phyloP scores from a whole-genome alignment of 768 basidiomycete genomes.

The Mycena chlorophos region DNA sequence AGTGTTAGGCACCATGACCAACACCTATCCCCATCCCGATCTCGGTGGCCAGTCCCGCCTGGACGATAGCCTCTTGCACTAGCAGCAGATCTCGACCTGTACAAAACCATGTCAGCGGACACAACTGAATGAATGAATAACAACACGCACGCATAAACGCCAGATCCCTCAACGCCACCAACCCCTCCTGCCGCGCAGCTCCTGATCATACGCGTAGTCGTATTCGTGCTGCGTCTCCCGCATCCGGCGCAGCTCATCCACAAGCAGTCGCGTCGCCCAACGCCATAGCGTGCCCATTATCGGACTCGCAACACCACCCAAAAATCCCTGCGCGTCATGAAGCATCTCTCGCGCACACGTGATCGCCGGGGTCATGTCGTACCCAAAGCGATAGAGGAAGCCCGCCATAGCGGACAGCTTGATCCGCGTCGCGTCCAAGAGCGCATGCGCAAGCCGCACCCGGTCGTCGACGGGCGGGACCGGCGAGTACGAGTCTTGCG shows the following conservation, averaged over 20 bases:
- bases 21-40: background rate
- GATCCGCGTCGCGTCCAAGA: constrained; percentile 51
- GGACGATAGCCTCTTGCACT: background rate
- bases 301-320: constrained; percentile 46
- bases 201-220: constrained; percentile 37
- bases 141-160: constrained; percentile 44
- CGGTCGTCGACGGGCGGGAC: constrained; percentile 35
- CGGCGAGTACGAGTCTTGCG: background rate
- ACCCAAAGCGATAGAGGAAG: constrained; percentile 38
- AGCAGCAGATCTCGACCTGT: background rate
- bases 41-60: background rate
- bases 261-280: constrained; percentile 46
- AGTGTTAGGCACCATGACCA: background rate
- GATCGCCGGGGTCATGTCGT: constrained; percentile 43
- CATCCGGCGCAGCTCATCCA: constrained; percentile 46
- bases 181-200: constrained; percentile 41
- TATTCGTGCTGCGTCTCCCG: constrained; percentile 28
- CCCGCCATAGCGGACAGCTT: constrained; percentile 41
- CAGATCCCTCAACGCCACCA: constrained; percentile 45
- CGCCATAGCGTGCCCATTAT: constrained; percentile 55
- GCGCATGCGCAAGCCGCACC: constrained; percentile 50
- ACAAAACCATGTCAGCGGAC: background rate
- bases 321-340: constrained; percentile 39
- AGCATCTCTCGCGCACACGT: constrained; percentile 46
- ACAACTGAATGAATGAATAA: background rate